These are phyloP conservation scores for Botryosphaeria dothidea DNA, from an alignment of 2,329 filamentous ascomycete genomes.

Conservation along the genomic window DNA sequence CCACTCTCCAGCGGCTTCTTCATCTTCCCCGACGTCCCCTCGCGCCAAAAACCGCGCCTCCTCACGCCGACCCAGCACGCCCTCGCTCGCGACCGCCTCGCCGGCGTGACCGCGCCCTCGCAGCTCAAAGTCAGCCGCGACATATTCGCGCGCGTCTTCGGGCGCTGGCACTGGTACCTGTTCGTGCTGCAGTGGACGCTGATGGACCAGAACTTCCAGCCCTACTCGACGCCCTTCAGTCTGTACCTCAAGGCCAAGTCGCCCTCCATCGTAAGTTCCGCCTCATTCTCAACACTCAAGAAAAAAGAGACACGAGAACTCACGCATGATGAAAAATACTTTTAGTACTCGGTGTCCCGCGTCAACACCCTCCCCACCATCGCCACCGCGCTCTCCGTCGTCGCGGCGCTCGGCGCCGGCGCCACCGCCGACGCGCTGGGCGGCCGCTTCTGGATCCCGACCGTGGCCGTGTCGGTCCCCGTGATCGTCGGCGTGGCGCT, in stretches of 20 bases:
- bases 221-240: conserved; percentile 39
- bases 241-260: conserved; percentile 43
- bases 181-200: conserved; percentile 37
- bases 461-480: conserved; percentile 34
- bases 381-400: conserved; percentile 41
- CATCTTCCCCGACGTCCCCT: conserved; percentile 41
- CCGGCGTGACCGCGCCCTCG: conserved; percentile 31
- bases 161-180: conserved; percentile 43
- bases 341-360: conserved; percentile 23
- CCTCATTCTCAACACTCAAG: conserved; percentile 20
- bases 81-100: conserved; percentile 24
- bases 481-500: conserved; percentile 37
- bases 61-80: conserved; percentile 27
- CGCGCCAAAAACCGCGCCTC: conserved; percentile 37
- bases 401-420: conserved; percentile 37
- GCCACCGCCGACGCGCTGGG: conserved; percentile 33
- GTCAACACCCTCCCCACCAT: conserved; percentile 47
- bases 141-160: conserved; percentile 41
- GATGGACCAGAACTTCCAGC: conserved; percentile 41
- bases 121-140: conserved; percentile 34
- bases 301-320: no score
- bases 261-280: conserved; percentile 25
- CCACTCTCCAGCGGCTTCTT: background rate
- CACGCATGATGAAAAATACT: no score
- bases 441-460: conserved; percentile 40